These are phyloP conservation scores for Colletotrichum tabaci DNA, from an alignment of 2,329 filamentous ascomycete species.

Conservation along the genomic window DNA sequence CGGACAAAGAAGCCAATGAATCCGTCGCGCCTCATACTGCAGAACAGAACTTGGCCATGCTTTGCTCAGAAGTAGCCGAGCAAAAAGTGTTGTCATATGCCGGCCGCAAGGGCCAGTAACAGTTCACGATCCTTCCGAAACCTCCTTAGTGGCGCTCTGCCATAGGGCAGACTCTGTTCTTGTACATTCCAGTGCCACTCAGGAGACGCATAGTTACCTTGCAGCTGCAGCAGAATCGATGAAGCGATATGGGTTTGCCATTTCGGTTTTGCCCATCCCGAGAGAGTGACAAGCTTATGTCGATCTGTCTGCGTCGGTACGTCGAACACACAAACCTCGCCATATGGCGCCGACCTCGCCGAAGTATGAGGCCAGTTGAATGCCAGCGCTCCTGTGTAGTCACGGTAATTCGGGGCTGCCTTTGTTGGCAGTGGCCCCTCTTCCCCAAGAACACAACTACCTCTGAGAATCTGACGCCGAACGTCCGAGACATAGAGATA, in stretches of 20 bases:
- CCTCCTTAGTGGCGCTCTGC: not conserved
- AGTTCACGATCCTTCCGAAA: no score
- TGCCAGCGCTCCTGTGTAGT: not conserved
- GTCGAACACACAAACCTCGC: not conserved
- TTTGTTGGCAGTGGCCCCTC: constrained; percentile 13
- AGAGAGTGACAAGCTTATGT: not conserved
- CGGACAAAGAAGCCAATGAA: constrained; percentile 26
- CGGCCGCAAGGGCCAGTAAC: no score
- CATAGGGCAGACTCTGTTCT: not conserved
- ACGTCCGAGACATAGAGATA: constrained; percentile 2
- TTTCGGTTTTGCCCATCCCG: not conserved
- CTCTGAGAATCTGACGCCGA: constrained; percentile 6
- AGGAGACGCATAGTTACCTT: not conserved
- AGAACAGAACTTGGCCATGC: not conserved
- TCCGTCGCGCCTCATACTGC: constrained; percentile 23
- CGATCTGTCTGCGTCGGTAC: no score
- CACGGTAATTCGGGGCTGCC: not conserved
- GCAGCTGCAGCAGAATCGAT: not conserved
- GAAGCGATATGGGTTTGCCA: not conserved
- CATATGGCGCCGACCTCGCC: constrained; percentile 6
- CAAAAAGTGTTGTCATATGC: no score
- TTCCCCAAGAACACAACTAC: not conserved
- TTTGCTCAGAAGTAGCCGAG: not conserved
- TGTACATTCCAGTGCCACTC: not conserved
- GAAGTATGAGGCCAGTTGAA: constrained; percentile 1